Base-by-base conservation (phyloP, 2,329 filamentous ascomycete species). In the Capronia americana region DNA sequence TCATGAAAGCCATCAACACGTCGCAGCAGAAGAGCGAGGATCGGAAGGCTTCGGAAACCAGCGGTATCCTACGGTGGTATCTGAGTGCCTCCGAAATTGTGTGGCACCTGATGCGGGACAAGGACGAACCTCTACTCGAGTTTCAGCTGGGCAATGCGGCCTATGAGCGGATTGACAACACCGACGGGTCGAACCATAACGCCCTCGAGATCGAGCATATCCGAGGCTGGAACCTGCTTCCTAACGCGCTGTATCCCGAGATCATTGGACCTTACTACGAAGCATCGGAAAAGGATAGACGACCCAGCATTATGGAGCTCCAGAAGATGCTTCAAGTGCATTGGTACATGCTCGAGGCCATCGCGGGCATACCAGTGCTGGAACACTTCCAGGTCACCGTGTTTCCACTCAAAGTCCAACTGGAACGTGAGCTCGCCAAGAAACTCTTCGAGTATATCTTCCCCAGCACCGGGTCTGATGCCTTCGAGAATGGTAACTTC, bases 1-100 rank as follows among this genome's bases (percentile, higher is more conserved):
- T 99, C 83, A 98, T 99, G 95, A 98, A 99, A 75, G 96, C 95
- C 46, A 99, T 99, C 76, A 99, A 95, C 1, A 96, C 93, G 2
- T 96, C 94, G 4, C 95, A 99, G 78, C 86, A 93, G 66, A 95
- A 93, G 76, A 89, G 88, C 69, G 88, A 90, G 59, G 92, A 96
- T 67, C 86, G 86, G 55, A 79, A 79, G 44, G 83, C 87, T 57
- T 87, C 88, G 6, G 87, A 92, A 69, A 90, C 89, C 64, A 93
- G 87, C 66, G 93, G 93, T 5, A 82, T 97, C 48, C 79, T 99
- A 61, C 90, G 92, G 73, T 97, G 94, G 91, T 95, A 92, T 76
- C 92, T 99, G 66, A 91, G 92, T n/a, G 93, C 93, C 1, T 90
- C 90, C 50, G 94, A 99, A 75, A 95, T 99, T 70, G 94, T 97